phyloP scores from a whole-genome alignment of 192 early-diverging fungal genomes.

The Podila minutissima region DNA sequence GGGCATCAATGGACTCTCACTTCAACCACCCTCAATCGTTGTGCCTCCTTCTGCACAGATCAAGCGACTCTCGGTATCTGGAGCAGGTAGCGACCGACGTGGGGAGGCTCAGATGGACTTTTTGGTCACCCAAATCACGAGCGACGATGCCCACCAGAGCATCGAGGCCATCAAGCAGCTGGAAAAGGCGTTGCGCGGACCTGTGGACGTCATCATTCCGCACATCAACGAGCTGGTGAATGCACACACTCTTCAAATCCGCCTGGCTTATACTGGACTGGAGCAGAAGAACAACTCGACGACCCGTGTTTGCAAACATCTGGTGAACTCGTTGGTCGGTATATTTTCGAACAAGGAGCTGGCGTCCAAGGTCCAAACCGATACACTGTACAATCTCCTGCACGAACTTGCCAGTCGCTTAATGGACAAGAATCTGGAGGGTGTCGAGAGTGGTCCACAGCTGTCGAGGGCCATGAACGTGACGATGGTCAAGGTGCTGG shows the following conservation, averaged over 20 bases:
- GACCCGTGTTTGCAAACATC: conserved; percentile 80
- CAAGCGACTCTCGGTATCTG: conserved; percentile 36
- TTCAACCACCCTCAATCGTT: conserved; percentile 26
- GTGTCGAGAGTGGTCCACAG: conserved; percentile 64
- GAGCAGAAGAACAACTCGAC: conserved; percentile 61
- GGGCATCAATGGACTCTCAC: conserved; percentile 7
- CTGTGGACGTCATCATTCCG: conserved; percentile 62
- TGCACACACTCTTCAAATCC: conserved; percentile 77
- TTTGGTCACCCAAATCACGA: conserved; percentile 75
- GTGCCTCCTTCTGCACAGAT: conserved; percentile 42
- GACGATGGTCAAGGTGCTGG: conserved; percentile 90
- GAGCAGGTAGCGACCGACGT: conserved; percentile 31
- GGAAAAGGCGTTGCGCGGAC: conserved; percentile 67
- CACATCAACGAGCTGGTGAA: conserved; percentile 74
- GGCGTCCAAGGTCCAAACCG: conserved; percentile 69
- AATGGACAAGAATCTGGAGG: conserved; percentile 78
- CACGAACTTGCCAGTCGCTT: conserved; percentile 83
- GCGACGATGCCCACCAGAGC: conserved; percentile 66
- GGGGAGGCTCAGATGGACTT: conserved; percentile 70
- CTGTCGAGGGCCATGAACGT: conserved; percentile 83
- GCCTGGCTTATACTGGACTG: conserved; percentile 73
- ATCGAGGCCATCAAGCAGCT: conserved; percentile 82
- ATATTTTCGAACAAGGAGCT: conserved; percentile 78
- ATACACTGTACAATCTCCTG: conserved; percentile 73
- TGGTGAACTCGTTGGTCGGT: conserved; percentile 79